These are phyloP conservation scores for Candida ascalaphidarum DNA, from an alignment of 805 yeast genomes.

Conservation along the genomic window DNA sequence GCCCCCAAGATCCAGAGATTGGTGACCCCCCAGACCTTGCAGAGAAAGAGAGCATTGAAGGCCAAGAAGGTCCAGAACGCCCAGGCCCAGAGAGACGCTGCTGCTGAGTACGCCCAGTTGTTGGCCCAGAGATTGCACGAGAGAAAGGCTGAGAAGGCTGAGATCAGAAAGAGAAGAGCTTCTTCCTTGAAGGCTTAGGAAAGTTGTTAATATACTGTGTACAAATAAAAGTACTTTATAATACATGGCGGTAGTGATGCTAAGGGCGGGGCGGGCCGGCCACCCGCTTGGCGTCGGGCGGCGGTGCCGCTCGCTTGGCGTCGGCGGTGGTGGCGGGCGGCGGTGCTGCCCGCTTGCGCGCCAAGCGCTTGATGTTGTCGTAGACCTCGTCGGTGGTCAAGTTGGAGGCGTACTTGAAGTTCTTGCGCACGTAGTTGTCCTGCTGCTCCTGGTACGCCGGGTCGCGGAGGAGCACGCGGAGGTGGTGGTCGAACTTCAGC, in stretches of 20 bases:
- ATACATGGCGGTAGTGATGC: too few relatives aligned
- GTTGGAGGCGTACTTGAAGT: conserved; percentile 38
- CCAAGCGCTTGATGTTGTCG: conserved; percentile 47
- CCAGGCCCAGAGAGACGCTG: conserved; percentile 99
- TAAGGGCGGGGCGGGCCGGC: too few relatives aligned
- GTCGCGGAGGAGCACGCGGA: conserved; percentile 62
- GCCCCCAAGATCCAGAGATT: conserved; percentile 99
- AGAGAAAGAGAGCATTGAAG: conserved; percentile 96
- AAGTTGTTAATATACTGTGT: too few relatives aligned
- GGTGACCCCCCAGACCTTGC: conserved; percentile 97
- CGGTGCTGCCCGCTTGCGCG: conserved; percentile 12
- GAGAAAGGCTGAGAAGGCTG: conserved; percentile 98
- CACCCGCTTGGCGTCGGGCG: too few relatives aligned
- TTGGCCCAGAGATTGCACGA: conserved; percentile 97
- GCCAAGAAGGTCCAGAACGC: conserved; percentile 93
- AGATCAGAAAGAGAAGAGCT: conserved; percentile 99
- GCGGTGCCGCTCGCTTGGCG: too few relatives aligned
- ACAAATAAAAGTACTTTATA: too few relatives aligned
- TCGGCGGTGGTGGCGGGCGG: too few relatives aligned
- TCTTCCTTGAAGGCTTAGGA: conserved; percentile 91
- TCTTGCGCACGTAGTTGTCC: conserved; percentile 50
- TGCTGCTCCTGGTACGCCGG: conserved; percentile 71
- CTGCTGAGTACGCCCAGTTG: conserved; percentile 99
- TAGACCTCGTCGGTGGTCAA: conserved; percentile 51
- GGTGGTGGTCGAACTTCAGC: conserved; percentile 60